Evolutionary conservation across 2,329 filamentous ascomycete genomes (phyloP), one percentile per base, ranked within the genome.

Genomic region (Talaromyces pinophilus): DNA sequence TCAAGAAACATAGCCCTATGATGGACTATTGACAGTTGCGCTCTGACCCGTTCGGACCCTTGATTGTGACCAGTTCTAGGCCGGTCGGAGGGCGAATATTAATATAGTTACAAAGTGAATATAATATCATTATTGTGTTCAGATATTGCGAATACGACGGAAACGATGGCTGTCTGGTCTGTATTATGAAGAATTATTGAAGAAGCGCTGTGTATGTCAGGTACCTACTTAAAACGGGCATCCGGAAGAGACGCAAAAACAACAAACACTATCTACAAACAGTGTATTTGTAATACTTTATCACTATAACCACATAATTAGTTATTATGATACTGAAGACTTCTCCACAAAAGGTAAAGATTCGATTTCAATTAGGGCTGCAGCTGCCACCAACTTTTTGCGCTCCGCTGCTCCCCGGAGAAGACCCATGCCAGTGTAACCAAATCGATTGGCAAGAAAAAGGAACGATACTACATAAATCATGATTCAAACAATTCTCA

Each of bases 291-390:
- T 38, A 38, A 40, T 38, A n/a, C 15, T 55, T 17, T 19, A 19
- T 55, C 25, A 30, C 15, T 25, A 7, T 5, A 44, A 19, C 13
- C 38, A 42, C 40, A 42, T 6, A 42, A 5, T n/a, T 42, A 42
- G 17, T n/a, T 42, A 42, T 42, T 42, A 42, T n/a, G 15, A 42
- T 35, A 55, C 11, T 59, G 57, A 25, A 28, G 57, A 55, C 28
- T 35, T 22, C 30, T 55, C 52, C 52, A 55, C 52, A 48, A 35
- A 30, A 42, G 40, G 42, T 22, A 57, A 48, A 35, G 48, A 33
- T 33, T 30, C 54, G 46, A 67, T 67, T 67, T 55, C 54, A 60
- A 67, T 67, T 64, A 67, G 65, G 65, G 61, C 65, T 64, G 65
- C 65, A 67, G 65, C 22, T 60, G 60, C 62, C 62, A 59, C 28